Evolutionary conservation across 495 filamentous ascomycete species (phyloP), one percentile per base, ranked within the genome.

Genomic region (Penicillium roqueforti): DNA sequence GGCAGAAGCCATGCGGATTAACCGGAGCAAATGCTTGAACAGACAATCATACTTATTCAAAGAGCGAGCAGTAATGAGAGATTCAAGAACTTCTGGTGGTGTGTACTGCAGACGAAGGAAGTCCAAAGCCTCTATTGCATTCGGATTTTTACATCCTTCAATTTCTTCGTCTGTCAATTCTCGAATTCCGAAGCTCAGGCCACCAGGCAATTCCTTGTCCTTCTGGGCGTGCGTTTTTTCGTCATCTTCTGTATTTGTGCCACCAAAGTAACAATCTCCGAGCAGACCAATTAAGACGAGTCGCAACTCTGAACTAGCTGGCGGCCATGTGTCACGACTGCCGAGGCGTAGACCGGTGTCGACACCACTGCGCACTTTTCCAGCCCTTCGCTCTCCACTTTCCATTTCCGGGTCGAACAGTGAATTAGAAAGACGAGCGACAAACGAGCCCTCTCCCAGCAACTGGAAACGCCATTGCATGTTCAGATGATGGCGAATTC

Each of bases 51-150:
- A 97, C 59, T 87, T 89, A 18, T 82, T 66, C 11, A 98, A 73
- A 1, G 83, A 74, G 1, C 70, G 64, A 0, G 80, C 71, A 0
- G 88, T 88, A 22, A 98, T 84, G 49, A 97, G 76, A 0, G 83
- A 72, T 32, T 86, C 82, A 1, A 98, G 76, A 3, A 87, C 81
- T 3, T 79, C 61, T 0, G 92, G 90, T 0, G 93, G 82, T 36
- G 83, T 86, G 73, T 96, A 98, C 47, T 90, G 85, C 4, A 98
- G 73, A 3, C 87, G 83, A 16, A 98, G 76, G 62, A 98, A 97
- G 67, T 98, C 93, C 16, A 97, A 75, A 0, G 93, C 93, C 68
- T 89, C 85, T 28, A 97, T 80, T 0, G 83, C 83, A 60, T 87
- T 79, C 0, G 89, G 85, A 61, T 97, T 82, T 72, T 89, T 84